Evolutionary conservation across 257 asterid species (phyloP).

Genomic region (Salvia hispanica): DNA sequence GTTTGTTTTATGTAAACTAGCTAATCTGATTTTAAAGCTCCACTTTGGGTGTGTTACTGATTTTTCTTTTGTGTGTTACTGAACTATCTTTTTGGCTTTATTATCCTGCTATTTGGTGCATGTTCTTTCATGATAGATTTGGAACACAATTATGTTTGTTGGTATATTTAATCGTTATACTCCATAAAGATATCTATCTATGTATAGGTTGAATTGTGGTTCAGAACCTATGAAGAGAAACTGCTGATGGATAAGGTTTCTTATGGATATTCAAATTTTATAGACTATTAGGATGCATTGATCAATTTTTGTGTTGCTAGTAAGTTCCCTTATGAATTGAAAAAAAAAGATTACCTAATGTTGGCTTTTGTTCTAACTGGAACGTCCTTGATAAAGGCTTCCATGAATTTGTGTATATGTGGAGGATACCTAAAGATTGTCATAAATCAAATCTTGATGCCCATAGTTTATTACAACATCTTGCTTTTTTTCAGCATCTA

Average conservation of each 20-base stretch:
- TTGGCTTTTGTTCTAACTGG: no score
- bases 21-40: neutral
- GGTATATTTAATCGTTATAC: neutral
- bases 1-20: neutral
- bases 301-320: no score
- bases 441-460: neutral
- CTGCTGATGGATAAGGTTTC: neutral
- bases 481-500: neutral
- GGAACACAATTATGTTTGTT: neutral
- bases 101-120: neutral
- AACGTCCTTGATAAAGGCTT: no score
- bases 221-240: neutral
- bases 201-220: neutral
- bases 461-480: constrained; percentile 1
- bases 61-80: neutral
- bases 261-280: neutral
- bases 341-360: no score
- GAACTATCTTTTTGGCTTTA: neutral
- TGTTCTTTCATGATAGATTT: constrained; percentile 7
- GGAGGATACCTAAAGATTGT: no score
- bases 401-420: neutral
- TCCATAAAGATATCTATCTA: neutral
- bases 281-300: neutral
- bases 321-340: no score
- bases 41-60: neutral